Evolutionary conservation across 2,329 filamentous ascomycete genomes (phyloP), one percentile per base, ranked within the genome.

Genomic region (Fusarium duplospermum): DNA sequence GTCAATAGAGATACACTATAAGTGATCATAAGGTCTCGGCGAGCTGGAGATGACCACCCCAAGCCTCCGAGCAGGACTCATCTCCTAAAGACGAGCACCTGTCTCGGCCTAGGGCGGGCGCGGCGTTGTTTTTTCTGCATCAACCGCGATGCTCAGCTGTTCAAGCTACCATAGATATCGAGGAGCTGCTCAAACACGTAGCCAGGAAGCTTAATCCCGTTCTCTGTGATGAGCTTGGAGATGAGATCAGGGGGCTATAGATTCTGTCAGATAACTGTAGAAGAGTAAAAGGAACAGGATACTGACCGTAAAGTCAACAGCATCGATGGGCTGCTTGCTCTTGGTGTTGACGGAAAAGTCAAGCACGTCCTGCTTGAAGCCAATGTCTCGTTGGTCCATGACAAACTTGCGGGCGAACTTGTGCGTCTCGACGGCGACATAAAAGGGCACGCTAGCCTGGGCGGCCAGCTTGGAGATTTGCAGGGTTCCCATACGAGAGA

Each of bases 361-460:
- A 68, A 96, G 87, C 16, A 97, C 89, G 36, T 90, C 88, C 83
- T 98, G 94, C 80, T 93, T 89, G 74, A 97, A 86, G 0, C 93
- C 93, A 67, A 97, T 85, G 80, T 96, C 93, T 68, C 92, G 90
- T 83, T 98, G 94, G 72, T 92, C 91, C 24, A 96, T 85, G 1
- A 96, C 94, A 78, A 95, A 96, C 64, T 96, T 88, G 78, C 95
- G 89, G 54, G 97, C 94, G 80, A 99, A 98, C 85, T 99, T 99
- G 87, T 99, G 96, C 78, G 94, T 97, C 86, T 99, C 96, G 1
- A 93, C 93, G 6, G 96, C 95, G 20, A 98, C 95, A 79, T 97
- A 98, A 77, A 98, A 94, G 0, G 93, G 93, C 72, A 94, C 92
- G 42, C 92, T 90, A 52, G 86, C 86, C 31, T 83, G 82, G 78